These are phyloP conservation scores for Aspergillus fumigatus DNA, from an alignment of 2,329 filamentous ascomycete species.

Conservation along the genomic window DNA sequence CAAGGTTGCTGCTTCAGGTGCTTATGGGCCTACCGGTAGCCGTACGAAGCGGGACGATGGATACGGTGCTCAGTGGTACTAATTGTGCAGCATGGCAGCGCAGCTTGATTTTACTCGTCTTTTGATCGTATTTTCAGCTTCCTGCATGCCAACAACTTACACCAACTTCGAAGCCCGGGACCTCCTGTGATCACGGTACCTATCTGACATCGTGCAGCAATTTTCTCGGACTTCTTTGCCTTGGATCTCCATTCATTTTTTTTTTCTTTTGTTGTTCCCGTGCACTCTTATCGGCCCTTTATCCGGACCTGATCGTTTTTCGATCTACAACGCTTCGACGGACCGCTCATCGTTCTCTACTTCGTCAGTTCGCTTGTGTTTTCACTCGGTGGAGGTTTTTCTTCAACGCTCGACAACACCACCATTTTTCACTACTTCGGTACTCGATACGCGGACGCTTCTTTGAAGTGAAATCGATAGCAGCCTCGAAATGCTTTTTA, in stretches of 20 bases:
- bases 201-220: conserved; percentile 27
- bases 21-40: conserved; percentile 44
- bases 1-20: conserved; percentile 58
- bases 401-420: conserved; percentile 5
- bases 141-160: conserved; percentile 24
- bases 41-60: conserved; percentile 52
- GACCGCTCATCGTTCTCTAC: conserved; percentile 18
- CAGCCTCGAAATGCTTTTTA: conserved; percentile 29
- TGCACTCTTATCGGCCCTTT: conserved; percentile 35
- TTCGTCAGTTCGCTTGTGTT: conserved; percentile 13
- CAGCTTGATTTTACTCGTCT: conserved; percentile 21
- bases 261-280: conserved; percentile 24
- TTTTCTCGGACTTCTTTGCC: conserved; percentile 30
- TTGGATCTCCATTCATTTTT: conserved; percentile 24
- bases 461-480: conserved; percentile 18
- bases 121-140: conserved; percentile 18
- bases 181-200: conserved; percentile 23
- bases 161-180: conserved; percentile 27
- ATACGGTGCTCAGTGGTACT: conserved; percentile 47
- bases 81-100: conserved; percentile 32
- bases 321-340: conserved; percentile 31
- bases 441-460: conserved; percentile 8
- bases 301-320: conserved; percentile 32
- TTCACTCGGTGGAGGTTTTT: conserved; percentile 4
- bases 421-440: conserved; percentile 10